Base-by-base conservation (phyloP, 495 filamentous ascomycete genomes). In the Talaromyces liani region DNA sequence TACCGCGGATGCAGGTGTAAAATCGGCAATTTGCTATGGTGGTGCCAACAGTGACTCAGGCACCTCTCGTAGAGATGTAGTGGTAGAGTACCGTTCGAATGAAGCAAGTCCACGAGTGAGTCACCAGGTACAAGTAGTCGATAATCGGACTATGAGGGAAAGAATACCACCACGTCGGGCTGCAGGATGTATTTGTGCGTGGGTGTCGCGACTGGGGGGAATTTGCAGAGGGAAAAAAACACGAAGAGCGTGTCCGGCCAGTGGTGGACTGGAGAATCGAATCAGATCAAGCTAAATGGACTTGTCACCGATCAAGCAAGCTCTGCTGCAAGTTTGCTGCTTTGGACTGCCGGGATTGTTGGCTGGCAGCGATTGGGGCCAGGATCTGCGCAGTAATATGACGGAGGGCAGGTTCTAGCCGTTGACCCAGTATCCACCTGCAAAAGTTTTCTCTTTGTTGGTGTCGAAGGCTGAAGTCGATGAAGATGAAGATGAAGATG, bases 331-430 rank as follows among this genome's bases (percentile, higher is more conserved):
- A 49, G 56, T 29, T 58, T 58, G 31, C 34, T 22, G 36, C 14
- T 36, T 33, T 10, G 27, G 29, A n/a, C 24, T n/a, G 12, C 29
- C 56, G 29, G 27, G 10, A 36, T 36, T 58, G 56, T 25, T 58
- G 56, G 56, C 56, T 47, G 25, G 58, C 22, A n/a, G 25, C 36
- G 58, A 61, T 61, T 61, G 36, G 34, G 36, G 58, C 34, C 58
- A 61, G 47, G 58, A 61, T 61, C 58, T 47, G 58, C 39, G 24
- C 45, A 20, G 45, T 18, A 49, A 31, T 18, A 58, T 56, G 53
- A 56, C 53, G 53, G 53, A 56, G 20, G n/a, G 8, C 18, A 54
- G 49, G 49, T 54, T 54, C 49, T 54, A 24, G 53, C 24, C 53
- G 53, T 56, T 56, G 18, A 22, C n/a, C 1, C n/a, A 20, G 45